Percentiles rank a stretch among this genome's conserved stretches.
Evolutionary conservation across 192 early-diverging fungal species (phyloP).

Genomic region (Haplosporangium gracile): DNA sequence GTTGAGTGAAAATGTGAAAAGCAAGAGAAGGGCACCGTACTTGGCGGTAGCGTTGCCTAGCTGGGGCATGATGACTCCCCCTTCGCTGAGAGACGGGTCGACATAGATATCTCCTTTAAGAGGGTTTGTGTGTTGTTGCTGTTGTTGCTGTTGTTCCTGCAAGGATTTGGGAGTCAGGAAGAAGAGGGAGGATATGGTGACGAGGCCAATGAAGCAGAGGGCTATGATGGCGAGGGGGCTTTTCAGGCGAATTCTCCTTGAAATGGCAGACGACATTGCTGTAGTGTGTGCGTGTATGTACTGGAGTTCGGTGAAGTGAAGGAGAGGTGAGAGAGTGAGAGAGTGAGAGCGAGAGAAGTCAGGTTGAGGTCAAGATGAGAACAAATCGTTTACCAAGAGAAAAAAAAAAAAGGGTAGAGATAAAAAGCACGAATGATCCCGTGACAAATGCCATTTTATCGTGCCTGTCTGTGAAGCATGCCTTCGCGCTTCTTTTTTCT

Average conservation of each 20-base stretch:
- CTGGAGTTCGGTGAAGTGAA: background rate
- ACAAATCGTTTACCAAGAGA: background rate
- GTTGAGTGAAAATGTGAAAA: background rate
- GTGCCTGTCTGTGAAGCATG: background rate
- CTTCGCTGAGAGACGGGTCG: conserved; percentile 34
- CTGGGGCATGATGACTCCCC: conserved; percentile 60
- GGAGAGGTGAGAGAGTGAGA: background rate
- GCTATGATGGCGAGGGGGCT: conserved; percentile 21
- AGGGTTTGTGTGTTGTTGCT: background rate
- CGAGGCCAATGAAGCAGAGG: conserved; percentile 44
- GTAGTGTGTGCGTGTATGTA: background rate
- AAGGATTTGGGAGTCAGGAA: conserved; percentile 16
- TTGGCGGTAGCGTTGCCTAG: conserved; percentile 60
- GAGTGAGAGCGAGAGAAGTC: background rate
- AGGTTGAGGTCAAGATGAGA: background rate
- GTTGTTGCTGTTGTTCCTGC: background rate
- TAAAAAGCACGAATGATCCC: background rate
- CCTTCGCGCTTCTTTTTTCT: background rate
- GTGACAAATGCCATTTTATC: background rate
- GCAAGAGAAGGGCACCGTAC: conserved; percentile 21
- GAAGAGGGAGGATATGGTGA: conserved; percentile 48
- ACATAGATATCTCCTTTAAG: conserved; percentile 12
- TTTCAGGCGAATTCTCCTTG: conserved; percentile 24
- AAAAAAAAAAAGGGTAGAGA: background rate
- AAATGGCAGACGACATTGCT: background rate